Base-by-base conservation (phyloP, 176 grass and related monocot genomes). In the Coix lacrymajobi region DNA sequence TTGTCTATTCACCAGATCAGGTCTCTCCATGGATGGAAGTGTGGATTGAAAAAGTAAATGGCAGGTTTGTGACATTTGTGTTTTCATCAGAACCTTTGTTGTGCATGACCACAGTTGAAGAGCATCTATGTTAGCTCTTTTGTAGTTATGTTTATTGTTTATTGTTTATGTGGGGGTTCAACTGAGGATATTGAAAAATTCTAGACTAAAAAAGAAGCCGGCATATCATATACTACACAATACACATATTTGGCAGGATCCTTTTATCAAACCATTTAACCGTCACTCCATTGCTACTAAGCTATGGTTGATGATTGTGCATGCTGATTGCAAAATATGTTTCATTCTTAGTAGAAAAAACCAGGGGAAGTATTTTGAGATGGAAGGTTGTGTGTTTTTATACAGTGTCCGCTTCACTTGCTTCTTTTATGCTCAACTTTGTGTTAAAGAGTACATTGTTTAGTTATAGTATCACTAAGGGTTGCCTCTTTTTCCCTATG, bases 1-100 rank as follows among this genome's bases (percentile, higher is more conserved):
- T 98, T 90, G 85, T 93, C 32, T 95, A 93, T 93, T 91, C 92
- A 60, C 85, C 87, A 93, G 88, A 95, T 87, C 96, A 93, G 73
- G 89, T 89, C 44, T 93, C 90, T 86, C 85, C 86, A 85, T 95
- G 90, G 96, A 95, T 93, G 96, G 92, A 98, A 90, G 96, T 98
- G 76, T 98, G 96, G 92, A 87, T 98, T 71, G 88, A 95, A 75
- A 92, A 91, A 88, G 46, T 77, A 73, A 79, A 88, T 5, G 73
- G 87, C 62, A 93, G 90, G 96, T 98, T 84, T 86, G 86, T 90
- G 26, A 57, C 24, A 52, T 80, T 58, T 85, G 10, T 66, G 3
- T 52, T 67, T 85, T 45, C 56, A 37, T 54, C 56, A 46, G 24
- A 75, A 37, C 6, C 66, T 78, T 52, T 71, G 40, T 11, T 70